These are phyloP conservation scores for Diutina pseudorugosa DNA, from an alignment of 1,139 yeast genomes.

Conservation along the genomic window DNA sequence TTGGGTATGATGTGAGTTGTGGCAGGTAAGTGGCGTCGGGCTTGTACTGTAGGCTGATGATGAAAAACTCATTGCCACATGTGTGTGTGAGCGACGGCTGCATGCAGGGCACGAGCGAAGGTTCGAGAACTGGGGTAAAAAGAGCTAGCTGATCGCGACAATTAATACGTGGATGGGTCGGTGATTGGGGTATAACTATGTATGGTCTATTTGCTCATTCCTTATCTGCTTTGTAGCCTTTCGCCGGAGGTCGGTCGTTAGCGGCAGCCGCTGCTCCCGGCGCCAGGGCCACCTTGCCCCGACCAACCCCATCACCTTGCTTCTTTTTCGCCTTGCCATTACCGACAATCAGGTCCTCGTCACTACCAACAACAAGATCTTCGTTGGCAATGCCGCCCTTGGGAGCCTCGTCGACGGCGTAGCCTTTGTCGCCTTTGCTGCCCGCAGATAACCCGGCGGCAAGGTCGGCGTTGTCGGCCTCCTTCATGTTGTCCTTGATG, in stretches of 20 bases:
- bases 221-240: slow-evolving; percentile 1
- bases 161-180: not conserved
- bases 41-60: no score
- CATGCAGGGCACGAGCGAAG: not conserved
- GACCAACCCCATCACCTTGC: slow-evolving; percentile 2
- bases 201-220: not conserved
- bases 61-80: slow-evolving; percentile 1
- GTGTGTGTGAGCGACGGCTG: not conserved
- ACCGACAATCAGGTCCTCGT: slow-evolving; percentile 22
- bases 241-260: not conserved
- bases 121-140: not conserved
- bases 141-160: not conserved
- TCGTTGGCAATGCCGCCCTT: slow-evolving; percentile 40
- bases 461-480: slow-evolving; percentile 15
- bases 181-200: no score
- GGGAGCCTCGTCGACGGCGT: slow-evolving; percentile 36
- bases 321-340: slow-evolving; percentile 5
- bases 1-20: no score
- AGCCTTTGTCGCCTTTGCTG: slow-evolving; percentile 31
- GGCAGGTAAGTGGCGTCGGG: no score
- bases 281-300: slow-evolving; percentile 1
- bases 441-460: slow-evolving; percentile 31
- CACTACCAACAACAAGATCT: slow-evolving; percentile 32
- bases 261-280: not conserved
- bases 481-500: slow-evolving; percentile 2